Conservation (phyloP, 2,329 filamentous ascomycete species). For the Teratosphaeria pseudoeucalypti region DNA sequence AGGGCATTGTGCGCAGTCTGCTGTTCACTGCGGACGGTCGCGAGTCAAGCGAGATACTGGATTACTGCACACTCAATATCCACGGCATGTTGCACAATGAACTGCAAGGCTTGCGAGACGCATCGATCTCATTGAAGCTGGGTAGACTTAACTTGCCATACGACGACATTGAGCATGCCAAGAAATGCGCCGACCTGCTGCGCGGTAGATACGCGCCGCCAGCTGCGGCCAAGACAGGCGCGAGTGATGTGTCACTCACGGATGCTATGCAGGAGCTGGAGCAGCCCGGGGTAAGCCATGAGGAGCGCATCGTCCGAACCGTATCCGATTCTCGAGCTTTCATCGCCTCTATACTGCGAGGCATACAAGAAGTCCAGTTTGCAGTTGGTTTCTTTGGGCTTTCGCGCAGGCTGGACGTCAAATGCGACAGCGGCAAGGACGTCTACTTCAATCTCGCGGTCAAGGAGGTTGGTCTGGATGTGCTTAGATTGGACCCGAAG, state of each 20-base stretch:
- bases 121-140: slow-evolving; percentile 80
- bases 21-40: slow-evolving; percentile 77
- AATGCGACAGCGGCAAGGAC: slow-evolving; percentile 57
- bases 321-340: slow-evolving; percentile 92
- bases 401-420: slow-evolving; percentile 64
- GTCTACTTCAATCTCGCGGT: slow-evolving; percentile 80
- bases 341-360: slow-evolving; percentile 75
- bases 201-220: slow-evolving; percentile 30
- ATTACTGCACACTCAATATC: slow-evolving; percentile 78
- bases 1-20: slow-evolving; percentile 72
- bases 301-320: slow-evolving; percentile 63
- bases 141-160: slow-evolving; percentile 83
- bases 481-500: slow-evolving; percentile 82
- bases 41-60: slow-evolving; percentile 78
- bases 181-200: slow-evolving; percentile 42
- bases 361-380: slow-evolving; percentile 93
- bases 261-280: slow-evolving; percentile 68
- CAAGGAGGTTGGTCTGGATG: slow-evolving; percentile 90
- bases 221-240: slow-evolving; percentile 19
- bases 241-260: slow-evolving; percentile 51
- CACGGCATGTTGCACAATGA: slow-evolving; percentile 83
- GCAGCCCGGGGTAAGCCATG: slow-evolving; percentile 49
- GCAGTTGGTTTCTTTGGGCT: slow-evolving; percentile 84
- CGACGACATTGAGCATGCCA: slow-evolving; percentile 66
- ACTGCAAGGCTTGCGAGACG: slow-evolving; percentile 77